Conservation (phyloP, 148 eudicot species). For the Diospyros kaki region DNA sequence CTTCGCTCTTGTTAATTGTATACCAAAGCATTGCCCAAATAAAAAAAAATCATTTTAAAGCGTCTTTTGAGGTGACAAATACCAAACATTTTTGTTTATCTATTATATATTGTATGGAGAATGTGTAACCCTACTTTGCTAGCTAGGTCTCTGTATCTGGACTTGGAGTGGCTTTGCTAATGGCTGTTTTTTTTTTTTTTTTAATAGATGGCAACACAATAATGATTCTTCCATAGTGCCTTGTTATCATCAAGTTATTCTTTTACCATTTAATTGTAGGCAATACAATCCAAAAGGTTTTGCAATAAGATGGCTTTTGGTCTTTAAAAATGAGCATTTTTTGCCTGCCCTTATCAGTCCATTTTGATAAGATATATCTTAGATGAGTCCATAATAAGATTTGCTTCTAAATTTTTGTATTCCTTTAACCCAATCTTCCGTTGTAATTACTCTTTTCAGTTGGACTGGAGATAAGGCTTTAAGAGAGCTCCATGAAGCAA, state of each 20-base stretch:
- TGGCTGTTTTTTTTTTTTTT: neutral
- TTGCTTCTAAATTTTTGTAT: constrained; percentile 2
- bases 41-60: too few species aligned
- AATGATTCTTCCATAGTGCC: neutral
- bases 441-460: constrained; percentile 34
- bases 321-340: neutral
- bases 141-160: too few species aligned
- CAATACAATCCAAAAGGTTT: neutral
- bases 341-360: neutral
- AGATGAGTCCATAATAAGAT: neutral
- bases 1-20: too few species aligned
- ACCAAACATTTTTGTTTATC: too few species aligned
- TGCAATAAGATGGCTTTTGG: neutral
- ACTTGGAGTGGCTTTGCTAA: too few species aligned
- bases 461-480: constrained; percentile 92
- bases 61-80: too few species aligned
- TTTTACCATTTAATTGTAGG: neutral
- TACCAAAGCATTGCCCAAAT: too few species aligned
- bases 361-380: neutral
- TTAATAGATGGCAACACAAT: neutral
- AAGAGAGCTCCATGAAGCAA: constrained; percentile 85
- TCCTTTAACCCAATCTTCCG: neutral
- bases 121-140: too few species aligned
- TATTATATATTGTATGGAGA: too few species aligned
- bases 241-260: neutral